phyloP scores from a whole-genome alignment of 2,329 filamentous ascomycete species.

The Sarocladiaceae sp. region DNA sequence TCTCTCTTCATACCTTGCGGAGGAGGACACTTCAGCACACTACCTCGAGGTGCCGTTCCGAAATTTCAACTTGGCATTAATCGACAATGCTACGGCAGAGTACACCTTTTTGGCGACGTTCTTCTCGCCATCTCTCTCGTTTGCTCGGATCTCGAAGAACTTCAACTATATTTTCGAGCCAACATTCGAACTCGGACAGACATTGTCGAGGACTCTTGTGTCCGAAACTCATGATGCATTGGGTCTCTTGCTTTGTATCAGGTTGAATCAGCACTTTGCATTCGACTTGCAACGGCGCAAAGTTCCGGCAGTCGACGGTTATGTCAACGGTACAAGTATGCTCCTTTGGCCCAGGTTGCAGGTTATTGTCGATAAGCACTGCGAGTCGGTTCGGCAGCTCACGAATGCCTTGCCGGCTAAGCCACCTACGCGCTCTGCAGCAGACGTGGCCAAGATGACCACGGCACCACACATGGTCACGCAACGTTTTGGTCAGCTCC shows the following conservation, averaged over 20 bases:
- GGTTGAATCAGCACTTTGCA: slow-evolving; percentile 88
- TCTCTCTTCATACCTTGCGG: slow-evolving; percentile 81
- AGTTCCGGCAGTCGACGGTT: slow-evolving; percentile 81
- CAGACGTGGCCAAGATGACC: slow-evolving; percentile 57
- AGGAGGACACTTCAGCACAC: slow-evolving; percentile 81
- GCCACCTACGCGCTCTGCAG: slow-evolving; percentile 31
- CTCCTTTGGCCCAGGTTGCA: slow-evolving; percentile 95
- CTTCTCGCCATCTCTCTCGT: slow-evolving; percentile 74
- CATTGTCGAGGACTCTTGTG: slow-evolving; percentile 70
- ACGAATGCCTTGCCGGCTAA: slow-evolving; percentile 48
- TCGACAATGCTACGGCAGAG: slow-evolving; percentile 92
- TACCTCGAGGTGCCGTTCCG: slow-evolving; percentile 89
- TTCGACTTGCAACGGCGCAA: slow-evolving; percentile 92
- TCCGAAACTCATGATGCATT: slow-evolving; percentile 77
- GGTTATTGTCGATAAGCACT: slow-evolving; percentile 87
- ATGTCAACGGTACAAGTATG: slow-evolving; percentile 95
- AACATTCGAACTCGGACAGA: slow-evolving; percentile 78
- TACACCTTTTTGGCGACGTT: slow-evolving; percentile 91
- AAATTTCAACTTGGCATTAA: slow-evolving; percentile 88
- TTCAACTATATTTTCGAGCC: slow-evolving; percentile 88
- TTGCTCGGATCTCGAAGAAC: slow-evolving; percentile 73
- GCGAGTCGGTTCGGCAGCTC: slow-evolving; percentile 72
- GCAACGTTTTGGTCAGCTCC: slow-evolving; percentile 90
- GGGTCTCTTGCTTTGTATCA: slow-evolving; percentile 84
- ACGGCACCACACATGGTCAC: slow-evolving; percentile 88